Evolutionary conservation across 495 filamentous ascomycete species (phyloP).

Genomic region (Lentithecium fluviatile): DNA sequence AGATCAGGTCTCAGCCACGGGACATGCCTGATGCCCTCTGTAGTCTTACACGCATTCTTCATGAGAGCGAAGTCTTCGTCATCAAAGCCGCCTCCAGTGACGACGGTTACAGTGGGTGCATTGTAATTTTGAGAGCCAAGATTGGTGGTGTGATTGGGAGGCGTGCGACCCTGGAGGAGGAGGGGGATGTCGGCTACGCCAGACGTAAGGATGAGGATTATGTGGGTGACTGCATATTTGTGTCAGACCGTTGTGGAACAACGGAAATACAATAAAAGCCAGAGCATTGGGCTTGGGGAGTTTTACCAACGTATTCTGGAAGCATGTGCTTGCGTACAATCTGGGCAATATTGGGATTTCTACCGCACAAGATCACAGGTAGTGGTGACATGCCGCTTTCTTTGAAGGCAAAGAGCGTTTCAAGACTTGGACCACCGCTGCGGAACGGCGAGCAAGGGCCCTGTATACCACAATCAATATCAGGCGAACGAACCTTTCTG

Average conservation of each 20-base stretch:
- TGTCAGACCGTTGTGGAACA: too few species aligned
- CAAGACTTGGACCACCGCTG: too few species aligned
- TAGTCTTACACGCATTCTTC: slow-evolving; percentile 30
- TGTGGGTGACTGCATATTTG: slow-evolving; percentile 11
- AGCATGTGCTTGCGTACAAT: neutral
- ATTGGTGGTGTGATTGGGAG: slow-evolving; percentile 2
- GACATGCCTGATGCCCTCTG: slow-evolving; percentile 34
- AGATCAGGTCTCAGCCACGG: slow-evolving; percentile 44
- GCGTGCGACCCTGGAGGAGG: neutral
- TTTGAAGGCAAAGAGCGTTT: too few species aligned
- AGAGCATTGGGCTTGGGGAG: neutral
- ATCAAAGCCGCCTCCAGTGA: slow-evolving; percentile 40
- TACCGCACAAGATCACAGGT: neutral
- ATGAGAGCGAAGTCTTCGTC: slow-evolving; percentile 37
- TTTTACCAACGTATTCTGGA: neutral
- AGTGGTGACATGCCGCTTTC: neutral
- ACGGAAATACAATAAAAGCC: neutral
- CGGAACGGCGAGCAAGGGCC: too few species aligned
- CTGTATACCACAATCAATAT: too few species aligned
- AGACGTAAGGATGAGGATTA: neutral
- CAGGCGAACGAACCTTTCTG: too few species aligned
- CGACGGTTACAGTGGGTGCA: slow-evolving; percentile 36
- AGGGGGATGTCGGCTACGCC: slow-evolving; percentile 7
- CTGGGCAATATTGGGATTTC: neutral
- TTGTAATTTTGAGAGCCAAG: slow-evolving; percentile 42